These are phyloP conservation scores for Suhomyces maxii DNA, from an alignment of 1,139 yeast species.

Conservation along the genomic window DNA sequence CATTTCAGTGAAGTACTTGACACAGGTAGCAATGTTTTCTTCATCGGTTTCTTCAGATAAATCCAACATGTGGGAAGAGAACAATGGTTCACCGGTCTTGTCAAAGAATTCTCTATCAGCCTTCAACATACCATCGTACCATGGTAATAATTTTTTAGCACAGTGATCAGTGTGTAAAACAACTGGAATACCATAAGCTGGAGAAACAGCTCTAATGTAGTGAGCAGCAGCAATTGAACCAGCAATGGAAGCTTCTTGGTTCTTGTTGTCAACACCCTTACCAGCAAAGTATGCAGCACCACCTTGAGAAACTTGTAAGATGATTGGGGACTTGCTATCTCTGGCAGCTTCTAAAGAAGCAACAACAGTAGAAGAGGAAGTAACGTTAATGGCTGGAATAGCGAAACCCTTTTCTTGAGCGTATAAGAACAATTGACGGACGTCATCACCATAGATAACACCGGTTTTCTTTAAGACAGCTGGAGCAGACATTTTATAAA, in stretches of 20 bases:
- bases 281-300: constrained; percentile 99
- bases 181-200: constrained; percentile 95
- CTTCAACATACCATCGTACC: constrained; percentile 97
- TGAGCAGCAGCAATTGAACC: constrained; percentile 99
- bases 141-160: constrained; percentile 95
- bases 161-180: constrained; percentile 98
- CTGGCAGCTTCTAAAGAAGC: constrained; percentile 99
- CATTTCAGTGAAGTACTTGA: constrained; percentile 91
- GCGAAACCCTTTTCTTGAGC: constrained; percentile 95
- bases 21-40: constrained; percentile 93
- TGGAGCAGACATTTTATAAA: constrained; percentile 34
- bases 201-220: constrained; percentile 95
- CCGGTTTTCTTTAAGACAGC: constrained; percentile 89
- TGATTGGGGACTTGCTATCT: constrained; percentile 92
- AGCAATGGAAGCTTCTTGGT: constrained; percentile 91
- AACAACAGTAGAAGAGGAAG: constrained; percentile 95
- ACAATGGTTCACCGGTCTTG: constrained; percentile 88
- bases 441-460: constrained; percentile 99
- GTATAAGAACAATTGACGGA: constrained; percentile 85
- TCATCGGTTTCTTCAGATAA: constrained; percentile 96
- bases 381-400: constrained; percentile 97
- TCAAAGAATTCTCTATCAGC: constrained; percentile 94
- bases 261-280: constrained; percentile 93
- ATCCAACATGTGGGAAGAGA: constrained; percentile 99
- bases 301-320: constrained; percentile 96